phyloP scores from a whole-genome alignment of 495 filamentous ascomycete genomes.

The Podospora tetraspora region DNA sequence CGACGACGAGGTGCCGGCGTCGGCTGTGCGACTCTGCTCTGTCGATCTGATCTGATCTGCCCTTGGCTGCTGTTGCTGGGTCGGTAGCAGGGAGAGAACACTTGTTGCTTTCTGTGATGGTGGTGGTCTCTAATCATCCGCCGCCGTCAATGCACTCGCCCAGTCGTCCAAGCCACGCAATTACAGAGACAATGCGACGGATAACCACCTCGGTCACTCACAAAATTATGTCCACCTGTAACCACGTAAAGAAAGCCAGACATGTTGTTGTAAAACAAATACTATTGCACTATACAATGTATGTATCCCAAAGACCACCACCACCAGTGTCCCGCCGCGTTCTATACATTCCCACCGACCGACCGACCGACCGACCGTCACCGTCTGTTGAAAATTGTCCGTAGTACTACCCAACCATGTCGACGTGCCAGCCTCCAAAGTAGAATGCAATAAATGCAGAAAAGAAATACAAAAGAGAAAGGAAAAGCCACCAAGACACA shows the following conservation, averaged over 20 bases:
- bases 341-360: constrained; percentile 5
- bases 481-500: background rate
- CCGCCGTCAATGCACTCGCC: background rate
- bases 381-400: background rate
- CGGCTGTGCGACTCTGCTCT: background rate
- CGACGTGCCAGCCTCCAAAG: constrained; percentile 6
- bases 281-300: constrained; percentile 9
- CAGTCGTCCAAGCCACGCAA: background rate
- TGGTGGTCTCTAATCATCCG: background rate
- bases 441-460: constrained; percentile 6
- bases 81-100: too few relatives aligned
- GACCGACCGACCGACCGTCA: background rate
- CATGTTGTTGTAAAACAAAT: background rate
- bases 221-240: background rate
- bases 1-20: background rate
- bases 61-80: background rate
- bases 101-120: background rate
- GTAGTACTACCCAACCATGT: background rate
- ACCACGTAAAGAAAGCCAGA: background rate
- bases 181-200: background rate
- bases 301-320: background rate
- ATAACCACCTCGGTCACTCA: background rate
- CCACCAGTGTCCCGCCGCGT: background rate
- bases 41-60: too few relatives aligned
- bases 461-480: background rate